These are phyloP conservation scores for Jimgerdemannia lactiflua DNA, from an alignment of 192 early-diverging fungal genomes.

Conservation along the genomic window DNA sequence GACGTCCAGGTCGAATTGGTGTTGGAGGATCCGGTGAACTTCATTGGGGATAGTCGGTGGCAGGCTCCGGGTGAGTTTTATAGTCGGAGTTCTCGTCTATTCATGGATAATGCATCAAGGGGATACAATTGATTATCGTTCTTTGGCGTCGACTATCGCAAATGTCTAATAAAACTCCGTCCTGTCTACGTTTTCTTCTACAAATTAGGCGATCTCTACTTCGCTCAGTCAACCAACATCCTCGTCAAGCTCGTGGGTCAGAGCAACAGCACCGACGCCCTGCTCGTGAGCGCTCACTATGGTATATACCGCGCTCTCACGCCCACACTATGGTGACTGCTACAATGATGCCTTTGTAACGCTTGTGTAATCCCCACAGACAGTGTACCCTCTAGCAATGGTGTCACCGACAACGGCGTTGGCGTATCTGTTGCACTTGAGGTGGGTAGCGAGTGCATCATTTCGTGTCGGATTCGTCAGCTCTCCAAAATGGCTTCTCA, in stretches of 20 bases:
- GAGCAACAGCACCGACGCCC: constrained; percentile 34
- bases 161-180: too few relatives aligned
- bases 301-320: constrained; percentile 27
- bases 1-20: constrained; percentile 8
- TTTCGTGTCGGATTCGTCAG: background rate
- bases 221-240: constrained; percentile 50
- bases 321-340: background rate
- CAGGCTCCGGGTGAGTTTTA: background rate
- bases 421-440: constrained; percentile 62
- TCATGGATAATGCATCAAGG: too few relatives aligned
- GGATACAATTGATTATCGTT: too few relatives aligned
- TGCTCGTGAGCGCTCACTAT: constrained; percentile 69
- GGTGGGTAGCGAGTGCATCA: constrained; percentile 12
- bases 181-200: too few relatives aligned
- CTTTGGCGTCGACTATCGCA: too few relatives aligned
- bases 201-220: constrained; percentile 27
- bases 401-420: constrained; percentile 70
- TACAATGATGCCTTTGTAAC: background rate
- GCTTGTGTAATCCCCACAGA: constrained; percentile 30
- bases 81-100: too few relatives aligned
- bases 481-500: background rate
- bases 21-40: constrained; percentile 5
- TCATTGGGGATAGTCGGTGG: background rate
- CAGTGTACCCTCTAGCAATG: constrained; percentile 63
- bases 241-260: constrained; percentile 59